Evolutionary conservation across 179 eudicot genomes (phyloP).

Genomic region (Heliamphora pulchella): DNA sequence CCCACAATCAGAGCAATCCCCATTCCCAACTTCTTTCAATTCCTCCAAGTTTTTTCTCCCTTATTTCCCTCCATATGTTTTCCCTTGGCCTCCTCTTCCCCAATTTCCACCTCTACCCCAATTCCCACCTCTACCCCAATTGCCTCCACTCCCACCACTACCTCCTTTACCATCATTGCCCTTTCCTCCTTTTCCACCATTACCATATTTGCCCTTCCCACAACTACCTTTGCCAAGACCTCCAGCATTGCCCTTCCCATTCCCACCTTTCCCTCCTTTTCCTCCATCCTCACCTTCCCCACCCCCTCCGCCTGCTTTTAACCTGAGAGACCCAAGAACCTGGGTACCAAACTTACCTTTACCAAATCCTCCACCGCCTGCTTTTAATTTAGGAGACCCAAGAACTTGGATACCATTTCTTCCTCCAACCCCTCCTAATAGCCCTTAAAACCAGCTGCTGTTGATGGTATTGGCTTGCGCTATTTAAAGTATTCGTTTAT

Average conservation of each 20-base stretch:
- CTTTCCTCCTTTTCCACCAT: not conserved
- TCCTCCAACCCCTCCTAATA: slow-evolving; percentile 20
- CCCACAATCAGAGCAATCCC: slow-evolving; percentile 16
- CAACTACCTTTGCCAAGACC: slow-evolving; percentile 10
- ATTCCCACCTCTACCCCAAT: slow-evolving; percentile 22
- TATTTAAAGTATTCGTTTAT: not conserved
- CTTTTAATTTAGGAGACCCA: slow-evolving; percentile 33
- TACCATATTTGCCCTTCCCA: no score
- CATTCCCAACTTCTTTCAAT: slow-evolving; percentile 17
- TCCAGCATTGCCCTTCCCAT: slow-evolving; percentile 7
- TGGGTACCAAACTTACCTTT: slow-evolving; percentile 30
- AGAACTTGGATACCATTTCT: slow-evolving; percentile 31
- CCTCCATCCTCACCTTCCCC: slow-evolving; percentile 16
- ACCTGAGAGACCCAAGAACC: slow-evolving; percentile 40
- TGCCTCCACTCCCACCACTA: slow-evolving; percentile 22
- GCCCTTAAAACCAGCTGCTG: slow-evolving; percentile 3
- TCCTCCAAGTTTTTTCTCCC: slow-evolving; percentile 41
- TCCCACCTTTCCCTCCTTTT: slow-evolving; percentile 12
- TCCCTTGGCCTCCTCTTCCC: slow-evolving; percentile 28
- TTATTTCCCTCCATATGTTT: slow-evolving; percentile 24
- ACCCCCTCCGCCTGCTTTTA: slow-evolving; percentile 38
- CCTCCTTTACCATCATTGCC: slow-evolving; percentile 17
- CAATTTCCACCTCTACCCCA: slow-evolving; percentile 23
- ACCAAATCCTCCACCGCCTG: slow-evolving; percentile 16
- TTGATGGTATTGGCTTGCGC: not conserved